Evolutionary conservation across 345 rosid species (phyloP).

Genomic region (Moringa oleifera): DNA sequence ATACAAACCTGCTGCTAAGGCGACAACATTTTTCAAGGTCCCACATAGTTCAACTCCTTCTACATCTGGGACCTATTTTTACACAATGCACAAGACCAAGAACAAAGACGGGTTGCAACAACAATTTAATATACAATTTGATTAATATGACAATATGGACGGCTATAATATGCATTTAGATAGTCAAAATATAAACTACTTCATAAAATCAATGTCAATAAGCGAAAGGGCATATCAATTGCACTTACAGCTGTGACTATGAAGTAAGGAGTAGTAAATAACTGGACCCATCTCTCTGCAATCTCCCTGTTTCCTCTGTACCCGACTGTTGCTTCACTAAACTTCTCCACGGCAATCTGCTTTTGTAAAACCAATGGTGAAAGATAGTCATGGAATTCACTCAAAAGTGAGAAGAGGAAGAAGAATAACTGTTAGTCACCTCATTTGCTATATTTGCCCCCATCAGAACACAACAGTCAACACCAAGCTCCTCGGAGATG

Average conservation of each 20-base stretch:
- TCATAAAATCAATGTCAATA: neutral
- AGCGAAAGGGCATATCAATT: neutral
- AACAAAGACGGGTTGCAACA: neutral
- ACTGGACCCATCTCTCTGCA: slow-evolving; percentile 85
- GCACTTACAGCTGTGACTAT: slow-evolving; percentile 74
- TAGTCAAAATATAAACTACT: neutral
- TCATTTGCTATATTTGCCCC: slow-evolving; percentile 97
- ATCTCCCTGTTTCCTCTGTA: slow-evolving; percentile 55
- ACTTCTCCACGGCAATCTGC: slow-evolving; percentile 87
- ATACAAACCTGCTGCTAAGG: slow-evolving; percentile 74
- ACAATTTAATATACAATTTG: neutral
- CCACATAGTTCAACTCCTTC: slow-evolving; percentile 97
- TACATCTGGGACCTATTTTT: slow-evolving; percentile 73
- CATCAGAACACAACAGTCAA: slow-evolving; percentile 88
- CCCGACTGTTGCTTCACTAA: slow-evolving; percentile 97
- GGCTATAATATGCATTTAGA: too few relatives aligned
- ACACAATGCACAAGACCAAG: neutral
- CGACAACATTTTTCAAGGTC: slow-evolving; percentile 94
- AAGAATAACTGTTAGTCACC: slow-evolving; percentile 26
- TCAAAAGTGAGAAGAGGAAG: neutral
- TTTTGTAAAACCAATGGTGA: neutral
- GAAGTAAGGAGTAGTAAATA: slow-evolving; percentile 81
- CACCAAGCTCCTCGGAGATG: slow-evolving; percentile 63
- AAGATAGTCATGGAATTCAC: neutral
- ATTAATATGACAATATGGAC: too few relatives aligned